Conservation (phyloP, 164 flowering plant genomes). For the Sextonia rubra region DNA sequence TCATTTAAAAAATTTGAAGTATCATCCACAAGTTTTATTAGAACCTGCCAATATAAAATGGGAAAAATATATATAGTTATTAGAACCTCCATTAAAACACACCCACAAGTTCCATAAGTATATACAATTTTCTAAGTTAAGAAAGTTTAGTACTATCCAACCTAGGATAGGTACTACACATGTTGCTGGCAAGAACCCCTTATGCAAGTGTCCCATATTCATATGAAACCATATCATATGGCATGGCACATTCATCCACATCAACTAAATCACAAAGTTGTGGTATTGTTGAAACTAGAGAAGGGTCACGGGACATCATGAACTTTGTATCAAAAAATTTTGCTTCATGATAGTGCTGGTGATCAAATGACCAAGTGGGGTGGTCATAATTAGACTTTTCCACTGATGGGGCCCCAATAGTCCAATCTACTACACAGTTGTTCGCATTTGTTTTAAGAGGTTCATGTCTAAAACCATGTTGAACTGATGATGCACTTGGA, state of each 20-base stretch:
- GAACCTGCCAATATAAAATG: too few relatives aligned
- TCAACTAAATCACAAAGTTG: slow-evolving; percentile 25
- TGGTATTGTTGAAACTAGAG: slow-evolving; percentile 15
- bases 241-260: slow-evolving; percentile 17
- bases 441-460: slow-evolving; percentile 14
- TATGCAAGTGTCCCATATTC: slow-evolving; percentile 15
- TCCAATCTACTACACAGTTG: slow-evolving; percentile 13
- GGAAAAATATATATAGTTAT: too few relatives aligned
- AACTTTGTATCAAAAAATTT: not conserved
- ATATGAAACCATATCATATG: slow-evolving; percentile 12
- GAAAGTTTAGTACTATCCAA: too few relatives aligned
- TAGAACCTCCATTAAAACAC: too few relatives aligned
- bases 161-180: too few relatives aligned
- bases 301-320: slow-evolving; percentile 11
- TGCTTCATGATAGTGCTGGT: slow-evolving; percentile 14
- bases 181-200: too few relatives aligned
- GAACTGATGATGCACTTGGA: slow-evolving; percentile 15
- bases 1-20: too few relatives aligned
- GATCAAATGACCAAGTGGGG: slow-evolving; percentile 23
- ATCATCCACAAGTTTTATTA: too few relatives aligned
- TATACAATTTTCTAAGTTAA: too few relatives aligned
- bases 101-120: too few relatives aligned
- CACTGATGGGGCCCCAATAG: slow-evolving; percentile 6
- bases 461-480: slow-evolving; percentile 20
- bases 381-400: slow-evolving; percentile 13